Conservation (phyloP, 2,329 filamentous ascomycete species). For the Cryphonectria naterciae region DNA sequence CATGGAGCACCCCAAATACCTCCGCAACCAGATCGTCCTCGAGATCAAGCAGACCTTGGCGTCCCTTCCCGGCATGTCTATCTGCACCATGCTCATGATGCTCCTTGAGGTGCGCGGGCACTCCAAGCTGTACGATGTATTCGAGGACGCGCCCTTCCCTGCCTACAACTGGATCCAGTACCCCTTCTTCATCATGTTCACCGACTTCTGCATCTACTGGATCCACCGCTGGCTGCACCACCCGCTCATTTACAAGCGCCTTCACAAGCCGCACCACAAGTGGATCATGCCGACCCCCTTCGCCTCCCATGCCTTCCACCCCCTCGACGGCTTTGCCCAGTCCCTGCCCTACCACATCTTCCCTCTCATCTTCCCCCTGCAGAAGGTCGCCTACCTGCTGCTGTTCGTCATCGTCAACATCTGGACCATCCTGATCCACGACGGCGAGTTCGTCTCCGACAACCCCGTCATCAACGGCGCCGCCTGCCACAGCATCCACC, state of each 20-base stretch:
- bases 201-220: constrained; percentile 89
- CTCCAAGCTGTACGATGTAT: constrained; percentile 84
- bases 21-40: constrained; percentile 87
- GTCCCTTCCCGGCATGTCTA: constrained; percentile 80
- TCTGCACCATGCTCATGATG: constrained; percentile 82
- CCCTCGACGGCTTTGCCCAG: constrained; percentile 87
- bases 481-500: constrained; percentile 92
- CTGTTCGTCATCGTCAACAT: constrained; percentile 94
- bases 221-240: constrained; percentile 87
- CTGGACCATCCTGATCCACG: constrained; percentile 96
- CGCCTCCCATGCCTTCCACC: constrained; percentile 93
- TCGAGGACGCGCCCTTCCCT: constrained; percentile 71
- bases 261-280: constrained; percentile 98
- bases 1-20: constrained; percentile 87
- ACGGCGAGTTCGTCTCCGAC: constrained; percentile 92
- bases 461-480: constrained; percentile 92
- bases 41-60: constrained; percentile 82
- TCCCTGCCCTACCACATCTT: constrained; percentile 91
- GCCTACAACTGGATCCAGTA: constrained; percentile 85
- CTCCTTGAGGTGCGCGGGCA: constrained; percentile 81
- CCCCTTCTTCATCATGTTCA: constrained; percentile 86
- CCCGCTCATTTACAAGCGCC: constrained; percentile 77
- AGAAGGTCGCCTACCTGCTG: constrained; percentile 84
- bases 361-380: constrained; percentile 88
- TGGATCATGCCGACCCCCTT: constrained; percentile 99